Base-by-base conservation (phyloP, 2,329 filamentous ascomycete genomes). In the Paracoccidioides lutzii region DNA sequence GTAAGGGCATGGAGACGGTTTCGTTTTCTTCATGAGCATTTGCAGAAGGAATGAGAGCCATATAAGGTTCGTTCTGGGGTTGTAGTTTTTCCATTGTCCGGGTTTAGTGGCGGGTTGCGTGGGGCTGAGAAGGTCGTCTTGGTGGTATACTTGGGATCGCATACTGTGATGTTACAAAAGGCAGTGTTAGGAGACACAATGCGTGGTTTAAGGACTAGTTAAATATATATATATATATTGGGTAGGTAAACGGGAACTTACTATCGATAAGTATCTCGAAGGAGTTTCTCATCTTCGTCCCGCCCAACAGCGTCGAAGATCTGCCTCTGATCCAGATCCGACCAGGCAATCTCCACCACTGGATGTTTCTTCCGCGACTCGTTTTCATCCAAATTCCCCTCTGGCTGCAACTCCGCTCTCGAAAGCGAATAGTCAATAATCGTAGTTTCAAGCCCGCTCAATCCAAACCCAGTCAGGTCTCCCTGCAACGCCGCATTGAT, bases 341-440 rank as follows among this genome's bases (percentile, higher is more conserved):
- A 71, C 8, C 70, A 73, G 10, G 71, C 70, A 32, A 71, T 62
- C 33, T 69, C 15, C 14, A 49, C 45, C 9, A 7, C n/a, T 5
- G 32, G 7, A 22, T 37, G 15, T 37, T 49, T n/a, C 8, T n/a
- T 37, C 45, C 15, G 6, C 7, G 12, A 5, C 32, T 7, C 62
- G 12, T 59, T 51, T n/a, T 62, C 59, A 40, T 63, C 56, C 0
- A 60, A 43, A 12, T 66, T 62, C 48, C 66, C 61, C 8, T 59
- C 61, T 8, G 61, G 46, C 6, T 62, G 53, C 57, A 83, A 69
- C 30, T 76, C 73, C 1, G 80, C 81, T n/a, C 82, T 78, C 0
- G 81, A 84, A 40, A 85, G 75, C 1, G 82, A 84, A 66, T 85
- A 85, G 65, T 85, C 82, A 60, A 85, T 85, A 30, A 85, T 76